Base-by-base conservation (phyloP, 495 filamentous ascomycete species). In the Xylona heveae region DNA sequence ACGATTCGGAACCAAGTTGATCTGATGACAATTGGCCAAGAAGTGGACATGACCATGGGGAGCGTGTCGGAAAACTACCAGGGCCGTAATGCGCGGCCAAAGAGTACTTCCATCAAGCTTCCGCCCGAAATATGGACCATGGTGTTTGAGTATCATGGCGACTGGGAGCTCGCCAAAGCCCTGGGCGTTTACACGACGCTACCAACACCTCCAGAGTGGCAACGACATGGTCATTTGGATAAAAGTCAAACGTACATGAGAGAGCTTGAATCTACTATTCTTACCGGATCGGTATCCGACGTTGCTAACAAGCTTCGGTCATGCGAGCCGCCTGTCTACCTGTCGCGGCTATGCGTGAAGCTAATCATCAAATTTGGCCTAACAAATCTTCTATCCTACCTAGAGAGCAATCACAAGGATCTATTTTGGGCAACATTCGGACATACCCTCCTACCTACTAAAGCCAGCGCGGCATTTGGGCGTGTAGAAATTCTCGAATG, bases 281-380 rank as follows among this genome's bases (percentile, higher is more conserved):
- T 94, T 9, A 67, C 74, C 0, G 69, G 73, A 16, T 62, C 66
- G 8, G 66, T 75, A n/a, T 46, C 61, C 3, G 65, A 70, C 31
- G 71, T 77, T 41, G 64, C 61, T 25, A 58, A 68, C 30, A 59
- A 78, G 12, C 65, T 82, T 16, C 57, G 70, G 18, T 62, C 69
- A 3, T 61, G 76, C 1, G 62, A 73, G 9, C 58, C 65, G 1
- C 76, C 78, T 35, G 68, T 68, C 34, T 78, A 71, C 32, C 55
- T 92, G 17, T 85, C 81, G 3, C 72, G 73, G 19, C 59, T 83
- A 1, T 76, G 76, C 24, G 78, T 84, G 36, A 79, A 85, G 40
- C 67, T 90, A 17, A 81, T 93, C 42, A 76, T 92, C 55, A 85
- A 85, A 41, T 94, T 92, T 45, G 75, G 69, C 4, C 71, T 79